Conservation (phyloP, 371 early-diverging fungal species). For the Amoeboradix gromovi region DNA sequence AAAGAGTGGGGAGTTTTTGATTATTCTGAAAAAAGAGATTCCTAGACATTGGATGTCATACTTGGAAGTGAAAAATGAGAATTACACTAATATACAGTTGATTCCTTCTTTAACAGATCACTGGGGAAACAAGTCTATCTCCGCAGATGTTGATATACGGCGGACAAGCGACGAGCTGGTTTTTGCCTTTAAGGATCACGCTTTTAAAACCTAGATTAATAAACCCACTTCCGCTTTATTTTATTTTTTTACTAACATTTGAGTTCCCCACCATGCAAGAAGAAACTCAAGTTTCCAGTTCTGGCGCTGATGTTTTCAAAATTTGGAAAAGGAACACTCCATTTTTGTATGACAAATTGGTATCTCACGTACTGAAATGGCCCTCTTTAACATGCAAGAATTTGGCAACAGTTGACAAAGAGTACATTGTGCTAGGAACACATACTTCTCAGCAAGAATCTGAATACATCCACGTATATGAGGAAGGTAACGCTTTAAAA, state of each 20-base stretch:
- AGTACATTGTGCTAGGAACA: conserved; percentile 74
- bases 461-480: not conserved
- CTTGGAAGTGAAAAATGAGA: not conserved
- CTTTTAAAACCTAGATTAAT: no score
- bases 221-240: no score
- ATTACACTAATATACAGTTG: not conserved
- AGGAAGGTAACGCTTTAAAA: not conserved
- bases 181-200: no score
- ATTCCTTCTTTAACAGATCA: not conserved
- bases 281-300: no score
- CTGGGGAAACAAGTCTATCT: not conserved
- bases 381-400: conserved; percentile 90
- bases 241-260: no score
- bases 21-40: not conserved
- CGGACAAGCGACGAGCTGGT: no score
- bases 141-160: not conserved
- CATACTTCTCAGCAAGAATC: conserved; percentile 64
- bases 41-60: not conserved
- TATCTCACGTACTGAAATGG: conserved; percentile 91
- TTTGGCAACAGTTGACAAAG: conserved; percentile 82
- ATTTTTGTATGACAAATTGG: conserved; percentile 81
- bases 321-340: conserved; percentile 97
- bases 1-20: not conserved
- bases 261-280: no score
- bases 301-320: no score